A percentile compares a stretch with the other conserved stretches of the same genome.
Conservation (phyloP, 495 filamentous ascomycete genomes). For the Thermochaetoides thermophila region DNA sequence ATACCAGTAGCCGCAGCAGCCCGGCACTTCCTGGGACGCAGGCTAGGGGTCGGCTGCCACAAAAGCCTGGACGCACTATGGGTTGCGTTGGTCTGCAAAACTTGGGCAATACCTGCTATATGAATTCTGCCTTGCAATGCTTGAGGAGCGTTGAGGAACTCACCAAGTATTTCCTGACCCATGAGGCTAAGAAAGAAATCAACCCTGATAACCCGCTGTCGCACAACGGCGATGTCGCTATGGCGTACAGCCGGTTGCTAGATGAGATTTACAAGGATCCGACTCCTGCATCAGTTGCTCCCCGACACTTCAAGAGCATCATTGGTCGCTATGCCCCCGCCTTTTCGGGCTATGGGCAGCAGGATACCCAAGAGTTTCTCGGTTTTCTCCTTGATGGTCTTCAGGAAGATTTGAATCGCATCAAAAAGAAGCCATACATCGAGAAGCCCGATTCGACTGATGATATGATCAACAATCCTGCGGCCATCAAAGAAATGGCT, state of each 20-base stretch:
- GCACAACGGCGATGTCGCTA: slow-evolving; percentile 69
- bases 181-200: slow-evolving; percentile 59
- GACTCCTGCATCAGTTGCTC: slow-evolving; percentile 47
- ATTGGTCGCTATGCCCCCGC: slow-evolving; percentile 66
- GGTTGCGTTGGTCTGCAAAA: slow-evolving; percentile 77
- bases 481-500: slow-evolving; percentile 66
- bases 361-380: slow-evolving; percentile 96
- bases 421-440: slow-evolving; percentile 91
- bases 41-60: slow-evolving; percentile 52
- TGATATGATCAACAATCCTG: slow-evolving; percentile 76
- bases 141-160: slow-evolving; percentile 82
- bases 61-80: slow-evolving; percentile 41
- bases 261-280: slow-evolving; percentile 54
- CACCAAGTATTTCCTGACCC: slow-evolving; percentile 73
- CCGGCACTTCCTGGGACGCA: slow-evolving; percentile 40
- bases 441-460: slow-evolving; percentile 97
- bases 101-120: slow-evolving; percentile 94
- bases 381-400: slow-evolving; percentile 89
- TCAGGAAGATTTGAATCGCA: slow-evolving; percentile 86
- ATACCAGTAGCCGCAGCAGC: slow-evolving; percentile 46
- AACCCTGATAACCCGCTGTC: slow-evolving; percentile 74
- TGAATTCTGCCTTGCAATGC: slow-evolving; percentile 95
- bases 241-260: slow-evolving; percentile 60
- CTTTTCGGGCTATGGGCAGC: slow-evolving; percentile 90
- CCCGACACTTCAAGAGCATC: slow-evolving; percentile 61